These are phyloP conservation scores for Hypoxylon perforatum DNA, from an alignment of 495 filamentous ascomycete genomes.

Conservation along the genomic window DNA sequence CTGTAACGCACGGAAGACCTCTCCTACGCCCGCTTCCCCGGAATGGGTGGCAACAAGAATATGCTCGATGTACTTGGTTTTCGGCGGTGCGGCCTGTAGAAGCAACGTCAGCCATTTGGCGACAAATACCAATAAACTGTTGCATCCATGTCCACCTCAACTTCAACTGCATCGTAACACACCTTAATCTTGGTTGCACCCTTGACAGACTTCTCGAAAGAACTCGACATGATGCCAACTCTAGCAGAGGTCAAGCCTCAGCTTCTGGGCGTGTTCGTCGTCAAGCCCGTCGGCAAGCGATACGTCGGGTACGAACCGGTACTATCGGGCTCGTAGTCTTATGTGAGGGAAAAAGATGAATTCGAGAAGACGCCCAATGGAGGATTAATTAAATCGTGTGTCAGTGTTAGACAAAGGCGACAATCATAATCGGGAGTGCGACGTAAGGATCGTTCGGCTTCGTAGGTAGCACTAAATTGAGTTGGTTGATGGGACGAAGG, in stretches of 20 bases:
- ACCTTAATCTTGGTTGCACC: slow-evolving; percentile 96
- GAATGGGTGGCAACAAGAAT: slow-evolving; percentile 95
- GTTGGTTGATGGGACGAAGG: slow-evolving; percentile 21
- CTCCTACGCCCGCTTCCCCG: slow-evolving; percentile 93
- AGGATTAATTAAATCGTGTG: slow-evolving; percentile 28
- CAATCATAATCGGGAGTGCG: slow-evolving; percentile 41
- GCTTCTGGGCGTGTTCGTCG: slow-evolving; percentile 2
- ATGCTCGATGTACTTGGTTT: slow-evolving; percentile 99
- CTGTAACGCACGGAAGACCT: slow-evolving; percentile 93
- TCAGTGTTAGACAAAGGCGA: slow-evolving; percentile 42
- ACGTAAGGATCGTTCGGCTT: slow-evolving; percentile 34
- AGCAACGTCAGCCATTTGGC: slow-evolving; percentile 25
- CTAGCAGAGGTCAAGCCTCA: slow-evolving; percentile 21
- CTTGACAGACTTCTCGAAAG: slow-evolving; percentile 93
- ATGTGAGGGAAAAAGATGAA: slow-evolving; percentile 17
- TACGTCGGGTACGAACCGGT: slow-evolving; percentile 17
- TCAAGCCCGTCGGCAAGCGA: slow-evolving; percentile 5
- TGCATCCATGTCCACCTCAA: not conserved
- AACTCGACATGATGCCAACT: slow-evolving; percentile 71
- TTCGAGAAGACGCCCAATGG: slow-evolving; percentile 5
- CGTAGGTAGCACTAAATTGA: slow-evolving; percentile 25
- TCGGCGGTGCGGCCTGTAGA: slow-evolving; percentile 87
- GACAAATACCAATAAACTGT: too few relatives aligned
- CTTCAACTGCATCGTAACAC: slow-evolving; percentile 37
- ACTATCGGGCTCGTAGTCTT: slow-evolving; percentile 16